These are phyloP conservation scores for Eurotiales sp. DNA, from an alignment of 2,329 filamentous ascomycete genomes.

Conservation along the genomic window DNA sequence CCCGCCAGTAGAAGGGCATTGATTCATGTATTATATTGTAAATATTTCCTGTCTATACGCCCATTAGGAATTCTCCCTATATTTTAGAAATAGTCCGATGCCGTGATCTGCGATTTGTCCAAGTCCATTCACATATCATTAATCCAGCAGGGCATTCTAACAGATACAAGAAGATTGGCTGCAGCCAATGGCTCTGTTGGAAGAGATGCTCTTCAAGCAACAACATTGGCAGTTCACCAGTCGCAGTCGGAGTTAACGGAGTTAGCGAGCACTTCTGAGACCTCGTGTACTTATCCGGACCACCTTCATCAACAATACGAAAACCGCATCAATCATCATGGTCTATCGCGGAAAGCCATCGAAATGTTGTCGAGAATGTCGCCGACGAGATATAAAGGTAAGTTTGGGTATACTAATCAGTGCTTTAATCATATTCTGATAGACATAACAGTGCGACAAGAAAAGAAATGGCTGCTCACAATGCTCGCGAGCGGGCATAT, in stretches of 20 bases:
- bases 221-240: neutral
- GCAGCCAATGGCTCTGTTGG: too few species aligned
- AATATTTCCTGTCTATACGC: neutral
- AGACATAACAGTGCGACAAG: constrained; percentile 2
- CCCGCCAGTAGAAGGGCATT: neutral
- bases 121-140: too few species aligned
- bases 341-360: constrained; percentile 12
- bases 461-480: constrained; percentile 9
- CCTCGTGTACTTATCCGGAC: neutral
- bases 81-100: too few species aligned
- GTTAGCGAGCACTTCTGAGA: neutral
- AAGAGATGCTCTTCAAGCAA: too few species aligned
- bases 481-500: constrained; percentile 3
- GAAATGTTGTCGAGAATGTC: constrained; percentile 11
- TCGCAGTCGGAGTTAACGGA: constrained; percentile 7
- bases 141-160: too few species aligned
- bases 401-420: neutral
- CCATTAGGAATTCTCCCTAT: too few species aligned
- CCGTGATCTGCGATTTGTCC: too few species aligned
- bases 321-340: neutral
- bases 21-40: neutral
- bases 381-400: constrained; percentile 10
- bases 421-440: neutral
- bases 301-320: neutral
- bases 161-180: too few species aligned